Percentiles rank a stretch among this genome's conserved stretches.
These are phyloP conservation scores for Venturia aucupariae DNA, from an alignment of 2,329 filamentous ascomycete genomes.

Conservation along the genomic window DNA sequence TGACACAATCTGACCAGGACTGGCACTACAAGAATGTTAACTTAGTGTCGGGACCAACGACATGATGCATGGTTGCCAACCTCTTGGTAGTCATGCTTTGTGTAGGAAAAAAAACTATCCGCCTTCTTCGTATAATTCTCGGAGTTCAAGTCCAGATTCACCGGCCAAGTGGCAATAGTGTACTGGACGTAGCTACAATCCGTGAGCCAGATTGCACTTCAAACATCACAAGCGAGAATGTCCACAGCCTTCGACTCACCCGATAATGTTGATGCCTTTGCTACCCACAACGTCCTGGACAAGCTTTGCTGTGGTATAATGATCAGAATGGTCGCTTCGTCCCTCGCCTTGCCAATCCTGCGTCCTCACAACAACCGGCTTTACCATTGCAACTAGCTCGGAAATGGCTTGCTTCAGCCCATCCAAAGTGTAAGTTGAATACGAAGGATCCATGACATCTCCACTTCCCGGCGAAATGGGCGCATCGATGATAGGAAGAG, in stretches of 20 bases:
- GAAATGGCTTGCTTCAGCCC: slow-evolving; percentile 19
- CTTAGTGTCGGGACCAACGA: background rate
- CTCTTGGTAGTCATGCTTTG: background rate
- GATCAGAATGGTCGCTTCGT: slow-evolving; percentile 18
- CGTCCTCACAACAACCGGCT: slow-evolving; percentile 19
- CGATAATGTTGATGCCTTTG: slow-evolving; percentile 18
- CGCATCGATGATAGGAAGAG: slow-evolving; percentile 19
- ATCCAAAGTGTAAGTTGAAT: slow-evolving; percentile 20
- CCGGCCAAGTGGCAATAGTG: background rate
- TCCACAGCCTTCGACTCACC: background rate
- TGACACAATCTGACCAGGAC: background rate
- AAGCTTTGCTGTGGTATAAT: slow-evolving; percentile 22
- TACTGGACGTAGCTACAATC: background rate
- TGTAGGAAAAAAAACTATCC: background rate
- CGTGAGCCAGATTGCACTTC: background rate
- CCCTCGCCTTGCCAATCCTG: slow-evolving; percentile 20
- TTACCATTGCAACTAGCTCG: slow-evolving; percentile 17
- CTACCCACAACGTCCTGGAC: slow-evolving; percentile 19
- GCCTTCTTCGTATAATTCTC: slow-evolving; percentile 1
- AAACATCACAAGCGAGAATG: background rate
- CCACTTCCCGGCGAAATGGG: background rate
- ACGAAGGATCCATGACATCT: background rate
- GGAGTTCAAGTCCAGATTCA: background rate
- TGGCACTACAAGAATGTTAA: background rate
- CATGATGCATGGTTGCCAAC: background rate